Evolutionary conservation across 2,329 filamentous ascomycete species (phyloP), one percentile per base, ranked within the genome.

Genomic region (Bimuria novae-zelandiae): DNA sequence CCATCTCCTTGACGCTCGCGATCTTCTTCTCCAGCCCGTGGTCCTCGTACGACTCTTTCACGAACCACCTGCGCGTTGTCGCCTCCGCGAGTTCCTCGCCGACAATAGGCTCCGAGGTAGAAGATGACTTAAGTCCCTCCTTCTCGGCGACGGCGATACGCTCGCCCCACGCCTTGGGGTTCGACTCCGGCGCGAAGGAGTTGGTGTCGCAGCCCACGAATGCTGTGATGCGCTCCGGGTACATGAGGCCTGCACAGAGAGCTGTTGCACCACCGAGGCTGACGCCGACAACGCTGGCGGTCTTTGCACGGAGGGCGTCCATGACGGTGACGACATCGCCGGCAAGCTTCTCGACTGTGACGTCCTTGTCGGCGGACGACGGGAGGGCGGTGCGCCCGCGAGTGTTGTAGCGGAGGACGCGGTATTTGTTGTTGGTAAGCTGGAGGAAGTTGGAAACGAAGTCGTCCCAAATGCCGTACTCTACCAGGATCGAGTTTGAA

Each of bases 181-280:
- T 96, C 30, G 86, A 85, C 0, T 85, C 77, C 54, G 88, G 90
- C 0, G 87, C 86, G 4, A 84, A 80, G 7, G 84, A 82, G 71
- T 92, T 93, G 67, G 90, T 95, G 73, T 94, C 90, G 72, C 89
- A 92, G 3, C 87, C 82, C 19, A 93, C 78, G 69, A 92, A 89
- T 6, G 79, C 79, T 1, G 64, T 69, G 12, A 91, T 74, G 37
- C 84, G 80, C 1, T 76, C 57, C 0, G 89, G 87, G 63, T 89
- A 81, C 35, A 79, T 79, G 45, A 95, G 82, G 0, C 88, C 87
- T 46, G 89, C 86, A 68, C 88, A 87, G 44, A 94, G 81, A 1
- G 87, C 81, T 1, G 90, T 94, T 2, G 88, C 89, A 47, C 91
- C 91, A 57, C 91, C 91, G 70, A 94, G 85, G 30, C 86, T 90